Evolutionary conservation across 2,329 filamentous ascomycete genomes (phyloP), one percentile per base, ranked within the genome.

Genomic region (Ophiostoma perfectum): DNA sequence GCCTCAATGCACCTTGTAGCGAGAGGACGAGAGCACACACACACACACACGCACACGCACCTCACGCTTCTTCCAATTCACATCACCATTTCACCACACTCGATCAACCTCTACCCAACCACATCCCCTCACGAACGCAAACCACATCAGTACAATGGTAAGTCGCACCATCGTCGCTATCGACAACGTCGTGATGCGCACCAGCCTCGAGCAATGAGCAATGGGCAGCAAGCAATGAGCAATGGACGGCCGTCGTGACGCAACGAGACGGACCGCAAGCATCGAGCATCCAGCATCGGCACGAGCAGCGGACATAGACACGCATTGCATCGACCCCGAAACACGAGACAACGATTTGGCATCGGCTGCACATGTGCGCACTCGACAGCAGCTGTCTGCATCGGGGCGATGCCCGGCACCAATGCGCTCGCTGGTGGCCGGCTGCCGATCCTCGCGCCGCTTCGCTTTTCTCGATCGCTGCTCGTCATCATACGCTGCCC

Each of bases 1-100:
- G 63, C 63, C 63, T 64, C 63, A 64, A 64, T 45, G 63, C 55
- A 38, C 27, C 2, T 38, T 9, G 42, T 38, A n/a, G 14, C 14
- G 42, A 63, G 27, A 60, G 36, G 5, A 16, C 47, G 6, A 9
- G n/a, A 52, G 12, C 12, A 5, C 47, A 52, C 47, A 16, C 12
- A 18, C 47, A 52, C 12, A 5, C 12, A 9, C 47, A 27, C 27
- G 27, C 27, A 27, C 27, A 27, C 27, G 27, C 27, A 27, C 27
- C 27, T 27, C 27, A 27, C 27, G 27, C 27, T 27, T 27, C 27
- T 27, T 27, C 47, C 12, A 18, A 14, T 5, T 16, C 47, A 5
- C 12, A 18, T 16, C 47, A 52, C 12, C 12, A 52, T 2, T 16
- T 14, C 47, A 14, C 5, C 12, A 52, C 47, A 52, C 47, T 60